Percentiles rank a stretch among this genome's conserved stretches.
phyloP scores from a whole-genome alignment of 352 stramenopile genomes.

The Pythium brachiatum region DNA sequence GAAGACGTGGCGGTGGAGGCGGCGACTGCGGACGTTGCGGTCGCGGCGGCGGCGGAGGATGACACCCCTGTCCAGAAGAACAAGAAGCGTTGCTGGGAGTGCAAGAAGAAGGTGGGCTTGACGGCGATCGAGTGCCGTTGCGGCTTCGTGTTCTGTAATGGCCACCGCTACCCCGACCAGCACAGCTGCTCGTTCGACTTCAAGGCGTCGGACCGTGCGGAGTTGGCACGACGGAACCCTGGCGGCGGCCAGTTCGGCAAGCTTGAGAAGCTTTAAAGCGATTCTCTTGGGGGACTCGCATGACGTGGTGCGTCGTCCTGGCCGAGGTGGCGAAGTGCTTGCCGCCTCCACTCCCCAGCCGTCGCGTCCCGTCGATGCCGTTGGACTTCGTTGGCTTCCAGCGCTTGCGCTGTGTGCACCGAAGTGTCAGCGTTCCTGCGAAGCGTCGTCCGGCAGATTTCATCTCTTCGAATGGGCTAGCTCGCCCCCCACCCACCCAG shows the following conservation, averaged over 20 bases:
- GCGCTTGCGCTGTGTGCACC: background rate
- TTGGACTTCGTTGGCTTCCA: background rate
- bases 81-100: constrained; percentile 89
- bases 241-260: constrained; percentile 84
- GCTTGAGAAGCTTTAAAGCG: constrained; percentile 76
- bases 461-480: constrained; percentile 1
- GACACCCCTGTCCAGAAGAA: constrained; percentile 83
- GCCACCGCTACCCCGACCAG: constrained; percentile 85
- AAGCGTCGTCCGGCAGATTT: background rate
- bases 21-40: constrained; percentile 8
- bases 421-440: background rate
- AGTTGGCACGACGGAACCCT: constrained; percentile 77
- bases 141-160: constrained; percentile 85
- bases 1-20: constrained; percentile 4
- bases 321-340: constrained; percentile 20
- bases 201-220: constrained; percentile 68
- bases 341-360: background rate
- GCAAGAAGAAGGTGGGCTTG: constrained; percentile 90
- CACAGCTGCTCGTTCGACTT: constrained; percentile 87
- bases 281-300: constrained; percentile 1
- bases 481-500: constrained; percentile 17
- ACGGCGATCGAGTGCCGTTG: constrained; percentile 89
- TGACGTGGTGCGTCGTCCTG: background rate
- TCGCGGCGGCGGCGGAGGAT: constrained; percentile 25
- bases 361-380: background rate